A percentile compares a stretch with the other conserved stretches of the same genome.
Evolutionary conservation across 306 rosid genomes (phyloP).

Genomic region (Malus fusca): DNA sequence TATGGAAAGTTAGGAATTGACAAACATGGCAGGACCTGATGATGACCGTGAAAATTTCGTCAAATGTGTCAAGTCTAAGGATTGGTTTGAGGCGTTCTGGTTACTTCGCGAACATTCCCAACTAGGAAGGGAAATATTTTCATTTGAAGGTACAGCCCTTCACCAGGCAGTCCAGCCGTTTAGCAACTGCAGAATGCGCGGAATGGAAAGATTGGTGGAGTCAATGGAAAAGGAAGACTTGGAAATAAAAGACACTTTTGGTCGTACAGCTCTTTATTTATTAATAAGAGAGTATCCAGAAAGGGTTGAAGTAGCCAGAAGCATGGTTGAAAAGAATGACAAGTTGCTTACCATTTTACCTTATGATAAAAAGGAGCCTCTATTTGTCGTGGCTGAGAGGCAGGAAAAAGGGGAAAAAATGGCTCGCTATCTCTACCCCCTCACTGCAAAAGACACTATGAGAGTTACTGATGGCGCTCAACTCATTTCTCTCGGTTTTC

Average conservation of each 20-base stretch:
- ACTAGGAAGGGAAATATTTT: too few species aligned
- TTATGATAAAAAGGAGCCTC: too few species aligned
- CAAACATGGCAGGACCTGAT: neutral
- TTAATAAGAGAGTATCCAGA: too few species aligned
- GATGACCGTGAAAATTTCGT: neutral
- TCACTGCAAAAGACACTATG: neutral
- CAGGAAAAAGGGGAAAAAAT: rapidly evolving
- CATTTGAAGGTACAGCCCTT: neutral
- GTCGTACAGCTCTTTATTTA: neutral
- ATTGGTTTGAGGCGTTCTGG: too few species aligned
- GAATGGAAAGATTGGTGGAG: neutral
- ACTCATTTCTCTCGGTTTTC: neutral
- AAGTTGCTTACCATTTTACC: too few species aligned
- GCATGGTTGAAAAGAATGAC: neutral
- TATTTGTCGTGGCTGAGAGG: too few species aligned
- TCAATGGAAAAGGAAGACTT: neutral
- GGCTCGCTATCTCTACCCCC: neutral
- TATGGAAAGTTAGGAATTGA: too few species aligned
- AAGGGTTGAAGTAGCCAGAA: too few species aligned
- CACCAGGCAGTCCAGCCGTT: neutral
- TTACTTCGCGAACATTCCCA: too few species aligned
- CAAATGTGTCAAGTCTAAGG: too few species aligned
- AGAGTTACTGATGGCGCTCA: neutral
- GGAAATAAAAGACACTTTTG: neutral
- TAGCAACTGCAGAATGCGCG: neutral